phyloP scores from a whole-genome alignment of 2,329 filamentous ascomycete species.

The Myriangium duriaei region DNA sequence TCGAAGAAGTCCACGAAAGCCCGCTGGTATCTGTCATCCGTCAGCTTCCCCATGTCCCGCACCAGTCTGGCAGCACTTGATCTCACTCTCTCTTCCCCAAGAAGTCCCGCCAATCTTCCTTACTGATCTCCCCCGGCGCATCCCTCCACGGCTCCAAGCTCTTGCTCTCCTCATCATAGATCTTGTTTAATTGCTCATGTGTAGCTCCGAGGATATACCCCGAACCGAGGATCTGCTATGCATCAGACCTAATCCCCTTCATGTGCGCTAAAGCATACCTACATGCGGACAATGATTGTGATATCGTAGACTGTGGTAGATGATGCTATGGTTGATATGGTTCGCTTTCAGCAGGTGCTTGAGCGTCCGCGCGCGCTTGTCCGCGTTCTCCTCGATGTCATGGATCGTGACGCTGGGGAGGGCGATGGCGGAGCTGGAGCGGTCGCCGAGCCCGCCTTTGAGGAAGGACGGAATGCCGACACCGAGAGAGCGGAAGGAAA shows the following conservation, averaged over 20 bases:
- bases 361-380: conserved; percentile 68
- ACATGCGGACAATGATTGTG: conserved; percentile 76
- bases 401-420: conserved; percentile 61
- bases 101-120: conserved; percentile 76
- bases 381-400: conserved; percentile 65
- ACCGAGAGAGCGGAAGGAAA: conserved; percentile 12
- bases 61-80: neutral
- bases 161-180: conserved; percentile 68
- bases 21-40: conserved; percentile 56
- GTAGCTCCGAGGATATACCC: conserved; percentile 75
- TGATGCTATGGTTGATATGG: conserved; percentile 75
- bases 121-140: conserved; percentile 71
- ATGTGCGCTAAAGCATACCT: conserved; percentile 20
- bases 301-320: conserved; percentile 62
- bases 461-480: conserved; percentile 16
- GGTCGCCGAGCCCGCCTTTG: conserved; percentile 13
- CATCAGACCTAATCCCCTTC: conserved; percentile 19
- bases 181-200: conserved; percentile 56
- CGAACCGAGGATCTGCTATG: conserved; percentile 55
- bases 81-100: conserved; percentile 57
- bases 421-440: conserved; percentile 22
- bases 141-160: conserved; percentile 68
- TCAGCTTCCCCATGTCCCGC: conserved; percentile 3
- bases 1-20: conserved; percentile 94
- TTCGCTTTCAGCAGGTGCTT: conserved; percentile 88